phyloP scores from a whole-genome alignment of 2,329 filamentous ascomycete genomes.

The Fusarium stilboides region DNA sequence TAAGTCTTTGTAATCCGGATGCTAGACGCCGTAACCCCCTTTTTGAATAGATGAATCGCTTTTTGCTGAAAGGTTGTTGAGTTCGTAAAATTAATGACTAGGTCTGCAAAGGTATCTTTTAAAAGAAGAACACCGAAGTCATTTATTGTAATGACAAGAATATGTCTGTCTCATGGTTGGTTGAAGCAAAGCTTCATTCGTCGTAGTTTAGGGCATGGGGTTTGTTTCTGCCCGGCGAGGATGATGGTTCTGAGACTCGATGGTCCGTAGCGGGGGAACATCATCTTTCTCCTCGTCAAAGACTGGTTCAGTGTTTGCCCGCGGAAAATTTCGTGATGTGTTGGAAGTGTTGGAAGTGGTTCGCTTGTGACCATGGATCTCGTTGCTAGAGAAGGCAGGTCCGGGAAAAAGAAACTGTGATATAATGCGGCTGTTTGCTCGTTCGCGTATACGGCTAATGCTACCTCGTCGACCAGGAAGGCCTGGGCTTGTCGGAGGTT shows the following conservation, averaged over 20 bases:
- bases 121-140: not conserved
- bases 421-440: constrained; percentile 61
- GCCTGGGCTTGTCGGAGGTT: constrained; percentile 43
- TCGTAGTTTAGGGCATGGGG: constrained; percentile 42
- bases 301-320: constrained; percentile 49
- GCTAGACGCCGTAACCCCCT: constrained; percentile 25
- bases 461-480: constrained; percentile 55
- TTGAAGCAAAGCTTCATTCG: not conserved
- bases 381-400: constrained; percentile 56
- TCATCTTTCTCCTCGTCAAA: constrained; percentile 50
- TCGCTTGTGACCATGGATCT: constrained; percentile 49
- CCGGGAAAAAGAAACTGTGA: constrained; percentile 65
- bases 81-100: constrained; percentile 21
- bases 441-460: constrained; percentile 56
- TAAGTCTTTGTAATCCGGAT: constrained; percentile 22
- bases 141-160: not conserved
- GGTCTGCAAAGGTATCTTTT: not conserved
- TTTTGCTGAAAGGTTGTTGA: constrained; percentile 21
- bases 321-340: constrained; percentile 43
- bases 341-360: constrained; percentile 51
- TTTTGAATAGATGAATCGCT: constrained; percentile 21
- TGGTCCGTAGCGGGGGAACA: constrained; percentile 47
- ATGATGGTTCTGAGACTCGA: constrained; percentile 45
- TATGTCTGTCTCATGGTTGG: constrained; percentile 1
- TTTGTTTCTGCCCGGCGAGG: constrained; percentile 50